A percentile compares a stretch with the other conserved stretches of the same genome.
phyloP scores from a whole-genome alignment of 1,284 basidiomycete species.

The Caloboletus inedulis region DNA sequence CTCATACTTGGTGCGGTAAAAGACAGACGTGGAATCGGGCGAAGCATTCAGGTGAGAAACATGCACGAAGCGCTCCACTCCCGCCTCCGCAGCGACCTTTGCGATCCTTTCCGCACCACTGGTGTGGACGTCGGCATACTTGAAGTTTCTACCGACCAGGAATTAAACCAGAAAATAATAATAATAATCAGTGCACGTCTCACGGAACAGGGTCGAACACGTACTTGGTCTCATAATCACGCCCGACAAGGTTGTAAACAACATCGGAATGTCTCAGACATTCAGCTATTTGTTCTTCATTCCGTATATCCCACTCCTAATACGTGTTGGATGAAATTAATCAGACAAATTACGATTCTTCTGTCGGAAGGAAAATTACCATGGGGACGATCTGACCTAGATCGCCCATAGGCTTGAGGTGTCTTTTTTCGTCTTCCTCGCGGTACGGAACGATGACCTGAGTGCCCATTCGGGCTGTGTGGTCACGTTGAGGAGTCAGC shows the following conservation, averaged over 20 bases:
- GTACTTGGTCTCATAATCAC: constrained; percentile 75
- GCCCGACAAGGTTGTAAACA: constrained; percentile 41
- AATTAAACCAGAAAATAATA: constrained; percentile 4
- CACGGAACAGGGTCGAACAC: constrained; percentile 13
- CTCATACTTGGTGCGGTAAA: constrained; percentile 88
- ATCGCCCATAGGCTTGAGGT: constrained; percentile 93
- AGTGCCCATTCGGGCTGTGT: constrained; percentile 81
- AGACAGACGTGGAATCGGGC: constrained; percentile 73
- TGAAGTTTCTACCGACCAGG: constrained; percentile 69
- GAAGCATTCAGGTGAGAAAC: constrained; percentile 95
- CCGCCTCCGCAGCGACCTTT: constrained; percentile 70
- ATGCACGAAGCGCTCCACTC: constrained; percentile 88
- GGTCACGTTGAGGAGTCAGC: constrained; percentile 28
- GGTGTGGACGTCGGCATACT: constrained; percentile 75
- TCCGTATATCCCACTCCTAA: constrained; percentile 72
- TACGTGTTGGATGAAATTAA: constrained; percentile 20
- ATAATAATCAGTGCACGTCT: constrained; percentile 9
- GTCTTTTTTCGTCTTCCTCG: constrained; percentile 91
- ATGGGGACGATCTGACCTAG: constrained; percentile 95
- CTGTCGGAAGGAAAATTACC: constrained; percentile 42
- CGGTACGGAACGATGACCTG: constrained; percentile 96
- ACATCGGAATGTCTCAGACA: constrained; percentile 95
- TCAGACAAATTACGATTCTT: constrained; percentile 23
- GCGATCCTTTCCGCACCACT: constrained; percentile 83
- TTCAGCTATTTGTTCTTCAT: constrained; percentile 77